A percentile compares a stretch with the other conserved stretches of the same genome.
phyloP scores from a whole-genome alignment of 1,139 yeast species.

The Nakaseomyces nivariensis region DNA sequence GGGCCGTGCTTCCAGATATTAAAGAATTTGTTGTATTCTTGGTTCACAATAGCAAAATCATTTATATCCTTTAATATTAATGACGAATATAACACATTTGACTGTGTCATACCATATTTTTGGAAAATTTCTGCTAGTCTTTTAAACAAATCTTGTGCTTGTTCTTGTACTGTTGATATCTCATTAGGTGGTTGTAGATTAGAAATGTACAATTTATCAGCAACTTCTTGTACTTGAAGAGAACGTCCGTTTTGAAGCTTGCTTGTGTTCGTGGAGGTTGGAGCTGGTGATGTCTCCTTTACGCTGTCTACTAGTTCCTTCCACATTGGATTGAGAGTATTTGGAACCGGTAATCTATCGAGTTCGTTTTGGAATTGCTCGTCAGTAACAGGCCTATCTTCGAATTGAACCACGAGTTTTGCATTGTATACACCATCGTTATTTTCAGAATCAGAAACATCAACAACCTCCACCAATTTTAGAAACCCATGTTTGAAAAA shows the following conservation, averaged over 20 bases:
- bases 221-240: slow-evolving; percentile 13
- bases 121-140: slow-evolving; percentile 33
- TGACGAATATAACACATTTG: slow-evolving; percentile 42
- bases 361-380: slow-evolving; percentile 20
- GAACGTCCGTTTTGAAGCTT: background rate
- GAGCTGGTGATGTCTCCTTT: background rate
- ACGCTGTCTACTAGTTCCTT: slow-evolving; percentile 28
- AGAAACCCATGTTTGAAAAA: slow-evolving; percentile 52
- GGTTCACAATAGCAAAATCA: slow-evolving; percentile 51
- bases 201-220: slow-evolving; percentile 38
- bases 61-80: slow-evolving; percentile 56
- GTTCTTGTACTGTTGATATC: slow-evolving; percentile 32
- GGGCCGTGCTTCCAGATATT: slow-evolving; percentile 31
- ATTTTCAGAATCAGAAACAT: slow-evolving; percentile 43
- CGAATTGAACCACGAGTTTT: slow-evolving; percentile 33
- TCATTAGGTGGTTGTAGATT: slow-evolving; percentile 35
- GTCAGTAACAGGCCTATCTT: slow-evolving; percentile 29
- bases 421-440: slow-evolving; percentile 62
- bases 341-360: slow-evolving; percentile 34
- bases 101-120: slow-evolving; percentile 22
- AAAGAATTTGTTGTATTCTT: slow-evolving; percentile 48
- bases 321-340: slow-evolving; percentile 43
- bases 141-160: slow-evolving; percentile 40
- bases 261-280: too few species aligned
- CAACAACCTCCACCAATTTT: slow-evolving; percentile 34